phyloP scores from a whole-genome alignment of 495 filamentous ascomycete genomes.

The Lophiostoma macrostomum region DNA sequence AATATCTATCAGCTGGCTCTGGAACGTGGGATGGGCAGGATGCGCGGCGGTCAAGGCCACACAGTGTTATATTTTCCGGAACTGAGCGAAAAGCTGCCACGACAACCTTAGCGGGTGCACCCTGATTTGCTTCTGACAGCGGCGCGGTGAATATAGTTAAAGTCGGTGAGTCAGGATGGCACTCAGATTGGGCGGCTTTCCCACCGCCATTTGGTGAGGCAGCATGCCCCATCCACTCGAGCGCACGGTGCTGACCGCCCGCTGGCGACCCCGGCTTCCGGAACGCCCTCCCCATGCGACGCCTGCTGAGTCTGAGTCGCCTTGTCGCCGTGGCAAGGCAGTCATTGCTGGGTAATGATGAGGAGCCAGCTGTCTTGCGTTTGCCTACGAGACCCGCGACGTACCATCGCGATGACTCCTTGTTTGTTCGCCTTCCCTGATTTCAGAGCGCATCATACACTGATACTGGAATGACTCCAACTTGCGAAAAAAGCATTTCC shows the following conservation, averaged over 20 bases:
- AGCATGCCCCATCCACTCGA: background rate
- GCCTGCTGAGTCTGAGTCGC: background rate
- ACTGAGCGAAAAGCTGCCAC: slow-evolving; percentile 15
- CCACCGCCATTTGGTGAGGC: slow-evolving; percentile 18
- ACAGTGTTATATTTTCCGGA: slow-evolving; percentile 14
- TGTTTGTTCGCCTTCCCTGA: background rate
- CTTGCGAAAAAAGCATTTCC: no score
- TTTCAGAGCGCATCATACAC: background rate
- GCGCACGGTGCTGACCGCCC: background rate
- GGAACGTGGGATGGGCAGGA: slow-evolving; percentile 19
- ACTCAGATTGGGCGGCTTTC: background rate
- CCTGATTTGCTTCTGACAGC: slow-evolving; percentile 25
- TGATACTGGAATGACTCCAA: no score
- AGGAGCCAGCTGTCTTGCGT: slow-evolving; percentile 10
- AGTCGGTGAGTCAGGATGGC: slow-evolving; percentile 28
- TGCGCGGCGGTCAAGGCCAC: background rate
- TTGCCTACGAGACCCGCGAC: slow-evolving; percentile 2
- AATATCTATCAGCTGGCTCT: slow-evolving; percentile 25
- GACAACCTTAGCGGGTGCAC: slow-evolving; percentile 6
- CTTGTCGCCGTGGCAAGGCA: background rate
- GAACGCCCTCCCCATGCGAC: slow-evolving; percentile 9
- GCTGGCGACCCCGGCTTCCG: slow-evolving; percentile 8
- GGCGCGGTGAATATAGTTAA: slow-evolving; percentile 12
- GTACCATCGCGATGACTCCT: slow-evolving; percentile 1
- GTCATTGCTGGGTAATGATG: slow-evolving; percentile 8